Percentiles rank a stretch among this genome's conserved stretches.
Conservation (phyloP, 2,329 filamentous ascomycete species). For the Dryadomyces quercus-mongolicae region DNA sequence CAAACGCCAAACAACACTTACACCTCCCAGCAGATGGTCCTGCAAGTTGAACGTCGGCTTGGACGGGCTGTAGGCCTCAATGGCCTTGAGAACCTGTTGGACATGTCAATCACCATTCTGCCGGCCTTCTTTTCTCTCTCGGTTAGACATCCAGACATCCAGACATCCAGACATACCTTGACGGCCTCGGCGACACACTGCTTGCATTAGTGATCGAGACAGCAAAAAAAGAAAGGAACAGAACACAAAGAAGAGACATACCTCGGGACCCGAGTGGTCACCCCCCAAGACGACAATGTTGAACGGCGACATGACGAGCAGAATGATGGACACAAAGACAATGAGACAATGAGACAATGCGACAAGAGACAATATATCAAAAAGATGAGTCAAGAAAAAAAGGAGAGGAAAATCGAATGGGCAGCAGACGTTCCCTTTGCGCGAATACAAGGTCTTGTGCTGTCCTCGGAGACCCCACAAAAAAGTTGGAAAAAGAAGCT, state of each 20-base stretch:
- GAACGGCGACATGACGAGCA: conserved; percentile 48
- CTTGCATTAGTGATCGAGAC: conserved; percentile 1
- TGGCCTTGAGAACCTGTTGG: conserved; percentile 58
- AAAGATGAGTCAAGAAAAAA: neutral
- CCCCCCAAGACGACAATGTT: conserved; percentile 74
- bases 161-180: conserved; percentile 55
- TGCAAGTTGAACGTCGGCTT: conserved; percentile 76
- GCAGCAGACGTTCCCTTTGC: neutral
- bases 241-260: conserved; percentile 25
- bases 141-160: too few species aligned
- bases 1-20: conserved; percentile 45
- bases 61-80: conserved; percentile 60
- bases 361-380: neutral
- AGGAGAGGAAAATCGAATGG: neutral
- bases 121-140: neutral
- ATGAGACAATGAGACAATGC: neutral
- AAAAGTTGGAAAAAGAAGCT: neutral
- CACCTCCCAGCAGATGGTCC: conserved; percentile 81
- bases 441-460: neutral
- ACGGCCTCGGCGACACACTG: conserved; percentile 74
- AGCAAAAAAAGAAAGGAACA: neutral
- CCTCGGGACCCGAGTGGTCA: conserved; percentile 81
- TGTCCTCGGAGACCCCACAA: neutral
- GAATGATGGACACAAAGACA: neutral
- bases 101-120: neutral